These are phyloP conservation scores for Teratosphaeriaceae sp. DNA, from an alignment of 2,329 filamentous ascomycete genomes.

Conservation along the genomic window DNA sequence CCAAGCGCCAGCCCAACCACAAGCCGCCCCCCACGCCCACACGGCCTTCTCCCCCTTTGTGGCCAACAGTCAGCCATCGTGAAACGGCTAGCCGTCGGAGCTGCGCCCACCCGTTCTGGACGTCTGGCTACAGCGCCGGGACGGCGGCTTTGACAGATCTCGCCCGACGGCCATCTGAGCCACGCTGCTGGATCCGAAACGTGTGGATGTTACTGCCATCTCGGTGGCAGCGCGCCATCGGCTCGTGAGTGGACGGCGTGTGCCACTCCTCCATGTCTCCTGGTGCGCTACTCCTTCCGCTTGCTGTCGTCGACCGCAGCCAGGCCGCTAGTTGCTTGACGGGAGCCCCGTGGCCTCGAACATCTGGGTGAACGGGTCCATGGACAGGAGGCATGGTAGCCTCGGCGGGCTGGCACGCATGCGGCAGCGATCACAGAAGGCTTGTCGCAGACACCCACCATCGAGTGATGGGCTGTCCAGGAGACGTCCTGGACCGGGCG, in stretches of 20 bases:
- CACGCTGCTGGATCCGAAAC: background rate
- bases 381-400: background rate
- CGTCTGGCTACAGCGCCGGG: background rate
- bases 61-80: conserved; percentile 1
- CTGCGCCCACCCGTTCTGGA: background rate
- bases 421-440: background rate
- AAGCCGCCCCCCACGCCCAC: background rate
- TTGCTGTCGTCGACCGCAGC: background rate
- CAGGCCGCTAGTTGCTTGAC: too few relatives aligned
- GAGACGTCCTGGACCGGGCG: background rate
- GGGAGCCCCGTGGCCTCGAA: background rate
- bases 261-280: background rate
- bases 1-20: too few relatives aligned
- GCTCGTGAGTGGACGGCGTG: conserved; percentile 3
- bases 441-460: background rate
- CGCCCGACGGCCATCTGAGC: background rate
- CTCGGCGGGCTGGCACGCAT: conserved; percentile 7
- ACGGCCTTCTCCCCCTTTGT: background rate
- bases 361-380: background rate
- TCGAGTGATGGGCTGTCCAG: background rate
- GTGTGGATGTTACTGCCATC: background rate
- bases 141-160: too few relatives aligned
- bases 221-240: background rate
- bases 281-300: background rate
- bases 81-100: conserved; percentile 3